Conservation (phyloP, 371 early-diverging fungal genomes). For the Actinomucor elegans region DNA sequence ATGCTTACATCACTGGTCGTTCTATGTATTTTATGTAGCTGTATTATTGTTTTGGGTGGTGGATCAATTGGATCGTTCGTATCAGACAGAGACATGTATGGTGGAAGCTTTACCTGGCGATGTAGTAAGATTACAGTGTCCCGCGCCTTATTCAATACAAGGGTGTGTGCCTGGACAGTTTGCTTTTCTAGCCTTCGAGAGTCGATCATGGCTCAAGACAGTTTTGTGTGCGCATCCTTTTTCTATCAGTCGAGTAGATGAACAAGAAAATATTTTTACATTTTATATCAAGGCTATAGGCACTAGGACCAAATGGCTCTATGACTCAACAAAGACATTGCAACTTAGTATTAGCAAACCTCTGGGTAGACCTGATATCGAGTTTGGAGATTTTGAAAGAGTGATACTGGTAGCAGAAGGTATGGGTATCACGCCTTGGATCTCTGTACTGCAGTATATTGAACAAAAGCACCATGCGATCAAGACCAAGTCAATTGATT, state of each 20-base stretch:
- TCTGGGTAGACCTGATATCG: slow-evolving; percentile 21
- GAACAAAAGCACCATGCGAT: slow-evolving; percentile 12
- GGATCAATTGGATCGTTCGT: slow-evolving; percentile 27
- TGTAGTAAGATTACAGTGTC: slow-evolving; percentile 21
- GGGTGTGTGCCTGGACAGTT: slow-evolving; percentile 30
- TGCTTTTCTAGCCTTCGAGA: slow-evolving; percentile 20
- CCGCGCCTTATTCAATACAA: slow-evolving; percentile 10
- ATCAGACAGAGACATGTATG: background rate
- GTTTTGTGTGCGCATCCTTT: slow-evolving; percentile 32
- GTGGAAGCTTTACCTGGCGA: slow-evolving; percentile 28
- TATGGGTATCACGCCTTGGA: slow-evolving; percentile 47
- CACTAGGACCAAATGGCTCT: slow-evolving; percentile 13
- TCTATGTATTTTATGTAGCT: slow-evolving; percentile 30
- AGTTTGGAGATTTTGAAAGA: slow-evolving; percentile 29
- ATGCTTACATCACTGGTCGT: slow-evolving; percentile 33
- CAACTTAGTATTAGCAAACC: slow-evolving; percentile 31
- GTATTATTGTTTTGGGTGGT: slow-evolving; percentile 28
- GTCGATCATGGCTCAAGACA: slow-evolving; percentile 2
- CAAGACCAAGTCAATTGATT: slow-evolving; percentile 12
- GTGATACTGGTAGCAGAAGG: slow-evolving; percentile 42
- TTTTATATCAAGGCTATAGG: slow-evolving; percentile 38
- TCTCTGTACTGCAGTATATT: slow-evolving; percentile 31
- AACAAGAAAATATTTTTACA: slow-evolving; percentile 7
- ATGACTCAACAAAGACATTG: background rate
- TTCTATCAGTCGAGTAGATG: slow-evolving; percentile 35